Percentiles rank a stretch among this genome's conserved stretches.
phyloP scores from a whole-genome alignment of 768 basidiomycete genomes.

The Dictyophora rubrovolvata region DNA sequence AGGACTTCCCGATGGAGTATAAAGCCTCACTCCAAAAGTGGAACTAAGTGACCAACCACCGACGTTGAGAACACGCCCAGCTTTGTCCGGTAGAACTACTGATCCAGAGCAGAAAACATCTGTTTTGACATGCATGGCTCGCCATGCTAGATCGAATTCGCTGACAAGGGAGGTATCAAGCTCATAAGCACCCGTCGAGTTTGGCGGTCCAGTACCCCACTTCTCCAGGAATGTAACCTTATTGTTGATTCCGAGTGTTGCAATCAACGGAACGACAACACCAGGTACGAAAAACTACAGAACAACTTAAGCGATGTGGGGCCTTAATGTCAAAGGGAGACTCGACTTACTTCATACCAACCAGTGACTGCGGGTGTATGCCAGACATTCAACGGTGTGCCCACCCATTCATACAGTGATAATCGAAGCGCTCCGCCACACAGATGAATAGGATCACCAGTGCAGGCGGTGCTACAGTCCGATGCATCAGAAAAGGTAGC shows the following conservation, averaged over 20 bases:
- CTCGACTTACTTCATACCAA: constrained; percentile 48
- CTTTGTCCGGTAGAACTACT: constrained; percentile 66
- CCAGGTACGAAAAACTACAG: constrained; percentile 40
- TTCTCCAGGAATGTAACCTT: constrained; percentile 79
- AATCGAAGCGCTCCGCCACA: constrained; percentile 54
- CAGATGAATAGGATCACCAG: constrained; percentile 58
- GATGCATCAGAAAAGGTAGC: constrained; percentile 24
- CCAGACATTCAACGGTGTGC: constrained; percentile 45
- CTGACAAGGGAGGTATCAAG: constrained; percentile 50
- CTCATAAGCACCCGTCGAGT: constrained; percentile 73
- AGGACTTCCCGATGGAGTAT: constrained; percentile 54
- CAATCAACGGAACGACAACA: constrained; percentile 60
- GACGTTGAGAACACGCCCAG: constrained; percentile 41
- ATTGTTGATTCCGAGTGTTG: constrained; percentile 70
- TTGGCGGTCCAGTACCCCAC: constrained; percentile 48
- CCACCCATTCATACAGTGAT: constrained; percentile 15
- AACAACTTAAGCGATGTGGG: background rate
- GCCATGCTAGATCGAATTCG: constrained; percentile 45
- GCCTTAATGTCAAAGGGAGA: background rate
- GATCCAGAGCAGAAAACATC: constrained; percentile 76
- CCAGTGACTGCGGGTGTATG: constrained; percentile 55
- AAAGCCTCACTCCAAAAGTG: constrained; percentile 64
- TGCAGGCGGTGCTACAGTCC: constrained; percentile 43
- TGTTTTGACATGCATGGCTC: constrained; percentile 63
- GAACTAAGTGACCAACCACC: constrained; percentile 66